phyloP scores from a whole-genome alignment of 2,329 filamentous ascomycete genomes.

The Alternaria longipes region DNA sequence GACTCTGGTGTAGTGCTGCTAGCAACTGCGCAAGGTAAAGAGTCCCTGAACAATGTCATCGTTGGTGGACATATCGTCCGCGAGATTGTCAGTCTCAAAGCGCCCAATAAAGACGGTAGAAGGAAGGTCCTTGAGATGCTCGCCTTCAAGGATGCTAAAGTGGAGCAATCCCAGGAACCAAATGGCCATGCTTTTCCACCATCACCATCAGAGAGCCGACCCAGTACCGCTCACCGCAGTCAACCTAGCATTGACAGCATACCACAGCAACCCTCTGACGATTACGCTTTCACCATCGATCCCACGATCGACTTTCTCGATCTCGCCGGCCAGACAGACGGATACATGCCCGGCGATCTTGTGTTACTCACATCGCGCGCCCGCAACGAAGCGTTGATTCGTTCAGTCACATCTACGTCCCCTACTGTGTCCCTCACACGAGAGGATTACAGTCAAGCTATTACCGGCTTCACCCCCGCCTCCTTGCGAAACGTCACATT shows the following conservation, averaged over 20 bases:
- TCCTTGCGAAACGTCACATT: conserved; percentile 94
- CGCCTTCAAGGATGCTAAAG: conserved; percentile 58
- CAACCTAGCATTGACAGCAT: conserved; percentile 51
- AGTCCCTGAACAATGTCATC: conserved; percentile 88
- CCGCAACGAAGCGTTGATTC: conserved; percentile 90
- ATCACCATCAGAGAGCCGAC: conserved; percentile 61
- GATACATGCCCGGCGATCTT: conserved; percentile 97
- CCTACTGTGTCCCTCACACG: conserved; percentile 69
- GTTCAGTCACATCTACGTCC: conserved; percentile 67
- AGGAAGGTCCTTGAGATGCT: conserved; percentile 85
- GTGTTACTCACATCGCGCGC: conserved; percentile 85
- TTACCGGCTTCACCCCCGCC: conserved; percentile 93
- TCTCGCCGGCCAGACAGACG: conserved; percentile 91
- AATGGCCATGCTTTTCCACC: conserved; percentile 46
- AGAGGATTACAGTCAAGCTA: conserved; percentile 81
- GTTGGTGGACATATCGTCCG: conserved; percentile 91
- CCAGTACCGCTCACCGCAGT: conserved; percentile 54
- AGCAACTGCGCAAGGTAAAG: conserved; percentile 91
- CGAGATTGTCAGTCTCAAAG: conserved; percentile 88
- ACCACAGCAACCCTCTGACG: conserved; percentile 40
- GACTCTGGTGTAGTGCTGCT: conserved; percentile 85
- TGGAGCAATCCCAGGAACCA: conserved; percentile 28
- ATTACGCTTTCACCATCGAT: conserved; percentile 74
- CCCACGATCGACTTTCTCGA: conserved; percentile 87
- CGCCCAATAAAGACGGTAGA: conserved; percentile 90